Conservation (phyloP, 352 stramenopile species). For the Globisporangium mamillatum region DNA sequence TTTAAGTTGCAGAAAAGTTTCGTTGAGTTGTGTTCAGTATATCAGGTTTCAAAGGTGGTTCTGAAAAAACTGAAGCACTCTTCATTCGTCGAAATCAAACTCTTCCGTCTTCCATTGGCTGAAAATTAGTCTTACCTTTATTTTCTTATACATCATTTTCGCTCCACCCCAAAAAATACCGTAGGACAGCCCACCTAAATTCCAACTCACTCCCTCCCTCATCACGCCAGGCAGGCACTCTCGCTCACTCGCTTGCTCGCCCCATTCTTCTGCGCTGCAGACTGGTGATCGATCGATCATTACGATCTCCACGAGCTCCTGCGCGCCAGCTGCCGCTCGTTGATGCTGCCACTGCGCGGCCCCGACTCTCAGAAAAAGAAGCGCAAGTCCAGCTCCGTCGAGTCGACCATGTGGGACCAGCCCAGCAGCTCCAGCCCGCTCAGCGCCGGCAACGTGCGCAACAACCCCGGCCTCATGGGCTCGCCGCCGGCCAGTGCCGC, state of each 20-base stretch:
- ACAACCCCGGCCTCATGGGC: constrained; percentile 20
- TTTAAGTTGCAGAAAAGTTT: constrained; percentile 1
- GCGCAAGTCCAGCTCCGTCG: constrained; percentile 74
- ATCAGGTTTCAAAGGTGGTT: not conserved
- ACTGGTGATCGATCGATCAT: constrained; percentile 2
- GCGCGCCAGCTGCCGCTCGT: constrained; percentile 13
- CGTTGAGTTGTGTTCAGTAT: not conserved
- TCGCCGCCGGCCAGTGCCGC: constrained; percentile 24
- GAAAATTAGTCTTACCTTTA: not conserved
- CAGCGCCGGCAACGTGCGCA: constrained; percentile 20
- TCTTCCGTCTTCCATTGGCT: not conserved
- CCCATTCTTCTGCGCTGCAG: not conserved
- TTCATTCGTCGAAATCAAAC: not conserved
- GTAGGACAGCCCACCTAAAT: not conserved
- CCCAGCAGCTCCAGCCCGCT: constrained; percentile 20
- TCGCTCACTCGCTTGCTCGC: not conserved
- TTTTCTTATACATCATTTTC: not conserved
- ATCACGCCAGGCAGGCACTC: not conserved
- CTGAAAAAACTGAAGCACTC: not conserved
- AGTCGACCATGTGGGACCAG: constrained; percentile 58
- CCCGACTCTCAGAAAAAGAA: constrained; percentile 64
- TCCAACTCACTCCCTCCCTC: not conserved
- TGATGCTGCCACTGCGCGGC: constrained; percentile 42
- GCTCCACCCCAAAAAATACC: not conserved
- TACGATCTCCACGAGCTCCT: not conserved